Base-by-base conservation (phyloP, 129 eudicot genomes). In the Chrysanthemum makinoi region DNA sequence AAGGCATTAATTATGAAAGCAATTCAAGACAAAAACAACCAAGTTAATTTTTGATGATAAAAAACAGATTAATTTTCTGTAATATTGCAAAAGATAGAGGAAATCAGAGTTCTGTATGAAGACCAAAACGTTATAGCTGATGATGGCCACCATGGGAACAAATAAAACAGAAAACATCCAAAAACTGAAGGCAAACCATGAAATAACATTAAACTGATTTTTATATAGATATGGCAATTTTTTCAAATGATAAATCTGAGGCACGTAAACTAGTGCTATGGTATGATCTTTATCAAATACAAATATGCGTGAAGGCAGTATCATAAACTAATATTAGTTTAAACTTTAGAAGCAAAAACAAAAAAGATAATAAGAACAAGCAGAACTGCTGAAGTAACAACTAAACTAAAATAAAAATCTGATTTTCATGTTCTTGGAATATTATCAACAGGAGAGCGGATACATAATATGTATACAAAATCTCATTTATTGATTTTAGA, bases 271-370 rank as follows among this genome's bases (percentile, higher is more conserved):
- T 11, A 22, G 26, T 17, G 46, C 61, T 71, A 48, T 24, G 68
- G 46, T 61, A 35, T 24, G 47, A 47, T n/a, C 60, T 15, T 61
- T 43, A 11, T 60, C 20, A 47, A 50, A 22, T 28, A 24, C 68
- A 26, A 22, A 72, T 59, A 48, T 49, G 61, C 17, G 49, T 43
- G 58, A 58, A 60, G 33, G 9, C n/a, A 72, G 30, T 2, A 15
- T 46, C 6, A 61, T 47, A 62, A 49, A 49, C 69, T n/a, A 12
- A 13, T 39, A 14, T 28, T n/a, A 28, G 62, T 62, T 9, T 51
- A 20, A 62, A 52, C 70, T 69, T 51, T 0, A 73, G 10, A 51
- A 73, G 62, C 54, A 62, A 62, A 72, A 44, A 52, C 12, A 30
- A 28, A 62, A 39, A 61, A 16, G 0, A 62, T 10, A 10, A 24